Evolutionary conservation across 2,329 filamentous ascomycete species (phyloP).

Genomic region (Trichoderma brevicompactum): DNA sequence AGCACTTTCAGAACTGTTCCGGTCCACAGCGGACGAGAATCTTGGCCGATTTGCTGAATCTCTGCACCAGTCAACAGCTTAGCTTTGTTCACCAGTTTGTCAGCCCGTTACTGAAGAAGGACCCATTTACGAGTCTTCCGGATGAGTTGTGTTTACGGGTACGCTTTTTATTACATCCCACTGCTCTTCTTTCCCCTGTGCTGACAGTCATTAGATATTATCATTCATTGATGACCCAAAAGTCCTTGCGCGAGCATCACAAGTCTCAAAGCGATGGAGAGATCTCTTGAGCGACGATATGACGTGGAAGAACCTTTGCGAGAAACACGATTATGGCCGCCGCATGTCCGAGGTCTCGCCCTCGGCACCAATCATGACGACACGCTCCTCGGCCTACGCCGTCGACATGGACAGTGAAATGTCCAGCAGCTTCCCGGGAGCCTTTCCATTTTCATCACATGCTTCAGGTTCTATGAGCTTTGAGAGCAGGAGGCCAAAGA

Average conservation of each 20-base stretch:
- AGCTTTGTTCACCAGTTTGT: conserved; percentile 98
- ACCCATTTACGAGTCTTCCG: conserved; percentile 89
- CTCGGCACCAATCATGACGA: conserved; percentile 39
- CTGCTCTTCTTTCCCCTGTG: background rate
- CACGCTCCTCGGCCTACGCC: conserved; percentile 40
- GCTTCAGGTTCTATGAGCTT: conserved; percentile 56
- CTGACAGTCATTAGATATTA: conserved; percentile 65
- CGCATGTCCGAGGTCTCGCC: conserved; percentile 57
- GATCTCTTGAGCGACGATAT: conserved; percentile 95
- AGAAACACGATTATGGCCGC: conserved; percentile 86
- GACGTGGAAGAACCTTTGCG: conserved; percentile 96
- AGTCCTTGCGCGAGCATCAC: conserved; percentile 87
- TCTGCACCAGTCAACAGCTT: conserved; percentile 92
- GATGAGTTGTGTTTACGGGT: conserved; percentile 91
- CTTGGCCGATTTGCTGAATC: conserved; percentile 84
- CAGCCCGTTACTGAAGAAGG: conserved; percentile 90
- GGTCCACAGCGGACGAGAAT: conserved; percentile 77
- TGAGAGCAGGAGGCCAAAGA: conserved; percentile 64
- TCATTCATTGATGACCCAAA: conserved; percentile 98
- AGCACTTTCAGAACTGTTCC: conserved; percentile 78
- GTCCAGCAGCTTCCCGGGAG: conserved; percentile 51
- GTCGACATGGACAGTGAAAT: conserved; percentile 43
- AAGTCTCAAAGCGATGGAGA: conserved; percentile 94
- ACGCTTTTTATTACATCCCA: conserved; percentile 42
- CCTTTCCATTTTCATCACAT: conserved; percentile 44